Evolutionary conservation across 73 alveolate species (phyloP), one percentile per base, ranked within the genome.

Genomic region (Tetrahymena borealis): DNA sequence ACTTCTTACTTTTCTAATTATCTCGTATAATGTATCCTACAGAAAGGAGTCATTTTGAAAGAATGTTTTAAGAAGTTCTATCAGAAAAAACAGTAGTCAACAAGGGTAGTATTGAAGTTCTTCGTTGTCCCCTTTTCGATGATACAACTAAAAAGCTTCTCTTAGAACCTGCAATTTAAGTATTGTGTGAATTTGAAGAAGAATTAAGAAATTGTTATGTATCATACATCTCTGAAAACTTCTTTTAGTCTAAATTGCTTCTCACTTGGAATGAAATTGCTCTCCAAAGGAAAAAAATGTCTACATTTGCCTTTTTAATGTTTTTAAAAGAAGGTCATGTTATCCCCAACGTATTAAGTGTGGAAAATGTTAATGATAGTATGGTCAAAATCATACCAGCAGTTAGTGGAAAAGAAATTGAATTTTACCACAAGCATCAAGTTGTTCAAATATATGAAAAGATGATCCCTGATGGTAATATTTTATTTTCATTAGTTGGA

Each of bases 131-230:
- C 11, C 12, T 93, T 10, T 43, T 93, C 39, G 95, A 93, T 93
- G 95, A 93, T n/a, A 93, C 91, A 1, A 93, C 90, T 78, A 93
- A 93, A 93, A 93, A 91, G 41, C 39, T 93, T 32, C 91, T 93
- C 35, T 40, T 92, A n/a, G 95, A 93, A 40, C 24, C 90, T 31
- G 16, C 95, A 15, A 93, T 93, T 11, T 11, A 39, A 39, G 93
- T 91, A 12, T 60, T 93, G 15, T 93, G 92, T 18, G 39, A 36
- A 35, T 93, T 38, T 85, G 95, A 93, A 85, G 78, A 77, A 32
- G 95, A 93, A 33, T 32, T 85, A 42, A 93, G 91, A 78, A 93
- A 93, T 40, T 79, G 90, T 40, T 93, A 79, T 40, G 91, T 92
- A 31, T 39, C 91, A 28, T 93, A 93, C 24, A 85, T 93, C 39